Conservation (phyloP, 2,329 filamentous ascomycete species). For the Fusarium tanahbumbuense region DNA sequence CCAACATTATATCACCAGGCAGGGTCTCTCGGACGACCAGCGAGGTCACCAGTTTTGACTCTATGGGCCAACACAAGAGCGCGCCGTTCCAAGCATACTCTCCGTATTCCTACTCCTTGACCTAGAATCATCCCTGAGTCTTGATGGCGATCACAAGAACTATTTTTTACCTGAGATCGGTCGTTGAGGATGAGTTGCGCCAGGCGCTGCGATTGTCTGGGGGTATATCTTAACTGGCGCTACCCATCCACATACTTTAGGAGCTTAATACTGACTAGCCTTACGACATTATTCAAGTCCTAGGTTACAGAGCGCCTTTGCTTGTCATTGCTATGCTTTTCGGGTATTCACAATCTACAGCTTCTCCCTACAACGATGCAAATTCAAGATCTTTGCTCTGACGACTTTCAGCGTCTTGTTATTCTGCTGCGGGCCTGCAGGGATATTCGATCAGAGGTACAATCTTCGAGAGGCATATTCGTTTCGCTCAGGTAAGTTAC, state of each 20-base stretch:
- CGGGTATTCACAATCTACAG: not conserved
- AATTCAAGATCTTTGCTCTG: not conserved
- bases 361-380: not conserved
- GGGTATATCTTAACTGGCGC: not conserved
- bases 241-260: accelerated
- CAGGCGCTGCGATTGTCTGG: not conserved
- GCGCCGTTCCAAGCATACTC: not conserved
- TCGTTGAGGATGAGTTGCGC: not conserved
- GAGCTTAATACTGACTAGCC: not conserved
- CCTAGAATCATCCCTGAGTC: too few relatives aligned
- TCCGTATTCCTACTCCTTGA: not conserved
- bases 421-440: not conserved
- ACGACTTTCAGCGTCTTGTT: not conserved
- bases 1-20: not conserved
- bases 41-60: not conserved
- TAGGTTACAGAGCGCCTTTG: not conserved
- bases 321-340: not conserved
- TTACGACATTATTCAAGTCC: not conserved
- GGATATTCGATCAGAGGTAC: too few relatives aligned
- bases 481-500: not conserved
- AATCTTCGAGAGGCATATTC: not conserved
- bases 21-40: not conserved
- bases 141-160: not conserved
- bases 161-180: too few relatives aligned
- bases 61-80: not conserved